phyloP scores from a whole-genome alignment of 257 asterid species.

The Plantago major region DNA sequence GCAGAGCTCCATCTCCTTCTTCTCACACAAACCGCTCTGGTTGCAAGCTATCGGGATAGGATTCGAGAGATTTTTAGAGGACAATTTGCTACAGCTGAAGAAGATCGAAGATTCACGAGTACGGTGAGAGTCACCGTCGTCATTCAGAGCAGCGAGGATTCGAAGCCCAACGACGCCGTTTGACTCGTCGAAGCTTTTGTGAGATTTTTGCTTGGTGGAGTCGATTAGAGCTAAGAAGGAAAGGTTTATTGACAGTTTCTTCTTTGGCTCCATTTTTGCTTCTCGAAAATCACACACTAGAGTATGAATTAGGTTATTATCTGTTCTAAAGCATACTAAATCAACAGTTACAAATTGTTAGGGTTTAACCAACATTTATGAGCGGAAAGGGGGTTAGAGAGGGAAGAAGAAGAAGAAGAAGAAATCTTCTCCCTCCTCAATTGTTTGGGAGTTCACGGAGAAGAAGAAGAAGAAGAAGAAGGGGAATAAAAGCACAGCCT shows the following conservation, averaged over 20 bases:
- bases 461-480: not conserved
- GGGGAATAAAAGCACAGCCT: not conserved
- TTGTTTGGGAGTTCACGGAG: conserved; percentile 14
- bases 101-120: conserved; percentile 25
- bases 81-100: conserved; percentile 25
- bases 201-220: conserved; percentile 35
- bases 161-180: conserved; percentile 84
- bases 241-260: conserved; percentile 50
- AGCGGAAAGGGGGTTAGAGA: conserved; percentile 10
- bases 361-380: conserved; percentile 1
- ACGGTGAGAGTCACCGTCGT: conserved; percentile 4
- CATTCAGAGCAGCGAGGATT: conserved; percentile 58
- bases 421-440: conserved; percentile 20
- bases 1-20: conserved; percentile 49
- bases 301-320: too few species aligned
- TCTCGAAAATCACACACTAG: conserved; percentile 32
- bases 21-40: not conserved
- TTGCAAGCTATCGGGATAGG: conserved; percentile 39
- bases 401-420: not conserved
- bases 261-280: conserved; percentile 30
- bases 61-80: conserved; percentile 48
- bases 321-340: too few species aligned
- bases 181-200: conserved; percentile 46
- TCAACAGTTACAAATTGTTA: too few species aligned
- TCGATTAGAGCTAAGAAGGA: conserved; percentile 45